Percentiles rank a stretch among this genome's conserved stretches.
Evolutionary conservation across 2,329 filamentous ascomycete species (phyloP).

Genomic region (Pyricularia sp.): DNA sequence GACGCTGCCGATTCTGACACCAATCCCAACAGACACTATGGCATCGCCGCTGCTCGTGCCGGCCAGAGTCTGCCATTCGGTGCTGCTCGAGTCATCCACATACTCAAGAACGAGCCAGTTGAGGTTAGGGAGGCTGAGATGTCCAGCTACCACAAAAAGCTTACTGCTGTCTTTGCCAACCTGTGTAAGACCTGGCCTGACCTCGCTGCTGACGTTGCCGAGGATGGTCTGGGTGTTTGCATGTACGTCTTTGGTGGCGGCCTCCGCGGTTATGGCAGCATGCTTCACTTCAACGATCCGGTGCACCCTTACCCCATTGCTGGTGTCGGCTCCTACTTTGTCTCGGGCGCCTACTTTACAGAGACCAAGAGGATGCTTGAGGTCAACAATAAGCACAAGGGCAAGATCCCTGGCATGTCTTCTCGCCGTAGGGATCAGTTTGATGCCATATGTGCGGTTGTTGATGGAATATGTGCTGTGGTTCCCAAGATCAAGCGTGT

Average conservation of each 20-base stretch:
- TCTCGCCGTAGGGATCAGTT: slow-evolving; percentile 72
- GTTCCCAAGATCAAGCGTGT: slow-evolving; percentile 64
- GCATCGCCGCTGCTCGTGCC: slow-evolving; percentile 39
- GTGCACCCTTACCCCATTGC: slow-evolving; percentile 75
- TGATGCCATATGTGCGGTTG: slow-evolving; percentile 70
- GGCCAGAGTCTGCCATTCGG: slow-evolving; percentile 53
- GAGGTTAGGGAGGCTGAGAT: slow-evolving; percentile 35
- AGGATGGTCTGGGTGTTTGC: slow-evolving; percentile 39
- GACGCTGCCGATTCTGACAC: background rate
- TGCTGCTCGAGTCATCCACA: slow-evolving; percentile 42
- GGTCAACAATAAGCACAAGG: slow-evolving; percentile 37
- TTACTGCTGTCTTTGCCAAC: slow-evolving; percentile 51
- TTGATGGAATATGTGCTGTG: slow-evolving; percentile 62
- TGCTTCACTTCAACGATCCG: slow-evolving; percentile 70
- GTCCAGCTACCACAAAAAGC: slow-evolving; percentile 44
- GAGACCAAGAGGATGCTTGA: slow-evolving; percentile 41
- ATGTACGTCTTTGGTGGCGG: slow-evolving; percentile 85
- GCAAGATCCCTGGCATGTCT: slow-evolving; percentile 67
- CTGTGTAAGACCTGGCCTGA: slow-evolving; percentile 37
- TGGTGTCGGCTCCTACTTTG: slow-evolving; percentile 71
- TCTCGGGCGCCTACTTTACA: slow-evolving; percentile 50
- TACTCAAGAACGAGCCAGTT: slow-evolving; percentile 22
- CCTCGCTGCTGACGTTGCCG: slow-evolving; percentile 27
- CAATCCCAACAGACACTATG: slow-evolving; percentile 25
- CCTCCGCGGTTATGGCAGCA: slow-evolving; percentile 83